Conservation (phyloP, 2,329 filamentous ascomycete genomes). For the Ceratocystiopsis sp. region DNA sequence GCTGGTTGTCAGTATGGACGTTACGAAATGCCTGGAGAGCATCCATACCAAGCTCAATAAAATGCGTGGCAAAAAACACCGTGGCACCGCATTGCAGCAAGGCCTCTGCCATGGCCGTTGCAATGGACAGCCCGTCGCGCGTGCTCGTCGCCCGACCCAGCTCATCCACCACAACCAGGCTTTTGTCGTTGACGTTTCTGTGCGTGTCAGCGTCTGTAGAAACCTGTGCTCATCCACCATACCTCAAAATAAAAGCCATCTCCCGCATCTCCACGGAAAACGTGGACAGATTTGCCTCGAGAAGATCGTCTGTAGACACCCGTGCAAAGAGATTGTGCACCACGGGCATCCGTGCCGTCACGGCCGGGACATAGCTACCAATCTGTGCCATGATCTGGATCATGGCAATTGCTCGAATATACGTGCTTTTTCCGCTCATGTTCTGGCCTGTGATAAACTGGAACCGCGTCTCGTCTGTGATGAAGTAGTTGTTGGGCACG, state of each 20-base stretch:
- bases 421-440: slow-evolving; percentile 96
- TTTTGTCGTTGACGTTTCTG: slow-evolving; percentile 58
- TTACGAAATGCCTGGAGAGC: too few relatives aligned
- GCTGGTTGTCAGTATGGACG: slow-evolving; percentile 20
- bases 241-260: slow-evolving; percentile 76
- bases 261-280: slow-evolving; percentile 94
- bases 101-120: slow-evolving; percentile 77
- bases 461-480: slow-evolving; percentile 62
- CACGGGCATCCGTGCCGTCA: slow-evolving; percentile 67
- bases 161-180: slow-evolving; percentile 77
- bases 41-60: slow-evolving; percentile 44
- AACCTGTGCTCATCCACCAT: too few relatives aligned
- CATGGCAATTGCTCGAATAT: slow-evolving; percentile 71
- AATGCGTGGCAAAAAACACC: slow-evolving; percentile 92
- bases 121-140: slow-evolving; percentile 74
- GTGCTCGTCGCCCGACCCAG: slow-evolving; percentile 83
- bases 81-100: slow-evolving; percentile 62
- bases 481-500: slow-evolving; percentile 81
- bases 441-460: slow-evolving; percentile 94
- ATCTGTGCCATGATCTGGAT: slow-evolving; percentile 89
- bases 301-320: slow-evolving; percentile 70
- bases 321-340: slow-evolving; percentile 74
- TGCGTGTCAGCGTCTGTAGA: neutral
- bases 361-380: slow-evolving; percentile 75
- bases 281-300: slow-evolving; percentile 81